Base-by-base conservation (phyloP, 2,329 filamentous ascomycete species). In the Blastomyces percursus region DNA sequence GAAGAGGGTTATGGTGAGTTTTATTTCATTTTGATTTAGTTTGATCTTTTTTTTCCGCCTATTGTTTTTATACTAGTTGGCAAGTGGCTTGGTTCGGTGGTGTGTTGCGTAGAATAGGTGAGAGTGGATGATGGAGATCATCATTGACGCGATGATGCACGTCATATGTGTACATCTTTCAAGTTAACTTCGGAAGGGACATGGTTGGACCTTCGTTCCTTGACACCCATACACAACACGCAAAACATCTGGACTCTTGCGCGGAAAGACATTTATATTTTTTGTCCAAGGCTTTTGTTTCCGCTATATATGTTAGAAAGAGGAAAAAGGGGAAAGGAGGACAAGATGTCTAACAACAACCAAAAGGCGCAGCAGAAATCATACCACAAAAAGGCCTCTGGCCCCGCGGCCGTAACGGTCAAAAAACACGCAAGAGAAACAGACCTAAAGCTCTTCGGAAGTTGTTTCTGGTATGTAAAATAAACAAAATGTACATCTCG, bases 391-490 rank as follows among this genome's bases (percentile, higher is more conserved):
- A 89, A 86, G 72, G 86, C 89, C 21, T 89, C 87, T 2, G 90
- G 89, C 11, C 74, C 81, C 61, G 90, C 91, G 27, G 79, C 86
- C 58, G 75, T 80, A 55, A 95, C 90, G 1, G 86, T 83, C 8
- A 84, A 85, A 70, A 86, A 82, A 61, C 91, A 90, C 69, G 79
- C 82, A n/a, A 84, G 84, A 64, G 87, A 91, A 6, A 79, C 83
- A 65, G 83, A 87, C 8, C 74, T 95, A 59, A 92, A 91, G 74
- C 78, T 96, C 1, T 95, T 88, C 71, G 89, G 89, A 35, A 88
- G 87, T 68, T 92, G 89, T 72, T 94, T 91, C 73, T 95, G 91
- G 89, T 90, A 77, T 69, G 35, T 56, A 54, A 35, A 56, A 38
- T 35, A n/a, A 42, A 21, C 27, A 21, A 56, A 21, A 40, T 35